Evolutionary conservation across 345 rosid genomes (phyloP).

Genomic region (Linum trigynum): DNA sequence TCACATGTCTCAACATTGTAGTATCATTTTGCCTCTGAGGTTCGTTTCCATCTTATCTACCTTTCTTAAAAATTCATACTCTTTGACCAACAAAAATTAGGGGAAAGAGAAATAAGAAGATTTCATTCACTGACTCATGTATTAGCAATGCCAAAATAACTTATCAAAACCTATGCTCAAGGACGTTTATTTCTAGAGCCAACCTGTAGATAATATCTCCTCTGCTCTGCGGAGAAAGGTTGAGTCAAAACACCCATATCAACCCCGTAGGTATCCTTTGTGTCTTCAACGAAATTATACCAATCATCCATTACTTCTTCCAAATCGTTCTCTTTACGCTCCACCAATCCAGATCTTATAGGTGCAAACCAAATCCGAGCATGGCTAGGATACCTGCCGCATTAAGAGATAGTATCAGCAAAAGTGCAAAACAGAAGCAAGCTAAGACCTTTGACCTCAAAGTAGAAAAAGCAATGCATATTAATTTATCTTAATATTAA

Average conservation of each 20-base stretch:
- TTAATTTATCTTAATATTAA: neutral
- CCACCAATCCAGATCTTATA: conserved; percentile 57
- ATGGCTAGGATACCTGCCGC: conserved; percentile 92
- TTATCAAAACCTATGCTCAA: neutral
- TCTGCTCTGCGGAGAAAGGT: conserved; percentile 76
- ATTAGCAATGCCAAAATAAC: neutral
- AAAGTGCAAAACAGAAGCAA: neutral
- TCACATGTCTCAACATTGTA: no score
- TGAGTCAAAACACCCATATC: conserved; percentile 63
- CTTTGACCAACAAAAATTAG: neutral
- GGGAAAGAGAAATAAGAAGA: neutral
- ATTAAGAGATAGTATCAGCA: conserved; percentile 1
- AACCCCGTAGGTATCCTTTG: conserved; percentile 60
- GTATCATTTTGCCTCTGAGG: no score
- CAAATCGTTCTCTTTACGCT: conserved; percentile 52
- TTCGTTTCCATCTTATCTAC: no score
- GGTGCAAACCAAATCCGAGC: conserved; percentile 99
- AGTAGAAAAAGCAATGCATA: neutral
- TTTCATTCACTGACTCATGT: neutral
- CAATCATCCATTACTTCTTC: conserved; percentile 88
- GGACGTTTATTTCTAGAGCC: conserved; percentile 9
- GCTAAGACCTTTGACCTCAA: neutral
- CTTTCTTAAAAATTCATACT: no score
- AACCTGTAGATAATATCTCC: conserved; percentile 76
- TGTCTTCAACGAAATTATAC: conserved; percentile 58